Base-by-base conservation (phyloP, 345 rosid species). In the Linum usitatissimum region DNA sequence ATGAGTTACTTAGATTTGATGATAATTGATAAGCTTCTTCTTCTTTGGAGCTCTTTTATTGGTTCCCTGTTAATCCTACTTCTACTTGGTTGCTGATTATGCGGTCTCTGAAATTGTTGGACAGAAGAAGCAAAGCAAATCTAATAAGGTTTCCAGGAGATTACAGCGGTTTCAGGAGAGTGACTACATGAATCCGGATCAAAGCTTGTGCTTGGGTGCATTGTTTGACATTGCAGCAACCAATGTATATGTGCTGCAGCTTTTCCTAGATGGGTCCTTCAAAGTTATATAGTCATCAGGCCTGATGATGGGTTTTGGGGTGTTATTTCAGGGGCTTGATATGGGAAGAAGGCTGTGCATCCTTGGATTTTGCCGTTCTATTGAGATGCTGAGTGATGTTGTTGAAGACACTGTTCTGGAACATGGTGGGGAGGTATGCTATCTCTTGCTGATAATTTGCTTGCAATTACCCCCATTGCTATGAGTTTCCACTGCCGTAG, bases 311-410 rank as follows among this genome's bases (percentile, higher is more conserved):
- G 18, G 8, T 57, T 57, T 40, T 55, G 20, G 40, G 13, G 9
- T 66, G 18, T 68, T 60, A 36, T 64, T 40, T n/a, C 68, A 87
- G 99, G 99, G 99, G 65, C 91, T 87, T 63, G 94, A 93, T 73
- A 77, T 58, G 83, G 96, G 97, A 66, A 80, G 97, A 82, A 78
- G 91, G 71, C 84, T 93, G n/a, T 93, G 97, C 73, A 93, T 93
- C 42, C 81, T 76, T 73, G 99, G 99, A 18, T 93, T 86, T 73
- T 90, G 99, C 76, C 96, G 97, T 42, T 93, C 99, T 36, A 78
- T 90, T 73, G 97, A 93, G 78, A 93, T 90, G 99, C 85, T 93
- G 48, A 90, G 87, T 65, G 97, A 93, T 82, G 94, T 86, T 34
- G 96, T 93, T 57, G 90, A 87, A 77, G 99, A 87, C 60, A 86